Evolutionary conservation across 306 rosid species (phyloP), one percentile per base, ranked within the genome.

Genomic region (Sesbania bispinosa): DNA sequence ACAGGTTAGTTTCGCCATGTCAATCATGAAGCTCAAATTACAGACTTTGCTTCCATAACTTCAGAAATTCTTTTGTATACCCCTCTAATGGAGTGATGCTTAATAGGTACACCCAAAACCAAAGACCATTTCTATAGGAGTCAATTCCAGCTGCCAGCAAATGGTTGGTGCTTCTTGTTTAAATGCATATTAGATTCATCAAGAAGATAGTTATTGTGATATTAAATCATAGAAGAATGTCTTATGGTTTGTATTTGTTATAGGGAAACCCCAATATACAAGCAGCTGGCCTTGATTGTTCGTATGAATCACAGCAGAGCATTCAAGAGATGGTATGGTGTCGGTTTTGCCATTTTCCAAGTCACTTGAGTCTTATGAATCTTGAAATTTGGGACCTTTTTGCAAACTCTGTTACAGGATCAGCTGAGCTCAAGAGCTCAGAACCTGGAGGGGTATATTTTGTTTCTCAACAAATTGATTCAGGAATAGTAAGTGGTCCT

Each of bases 241-340:
- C 36, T 53, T n/a, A 55, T 55, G 51, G 38, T 54, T 26, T 75
- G 50, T 55, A 14, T 32, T 53, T 60, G 33, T 42, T 66, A 60
- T 54, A 75, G 79, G 79, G 8, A 54, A 75, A 64, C 47, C 41
- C 68, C 19, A 50, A 69, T 43, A 32, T 88, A 78, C 79, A 89
- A 81, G 74, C 88, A 27, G 82, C 75, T 53, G 79, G 81, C 48
- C 80, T 85, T 19, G 93, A 81, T 83, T 82, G 88, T 74, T 84
- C 84, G 46, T 84, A 80, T 80, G 81, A 85, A 55, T 74, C 89
- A 75, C 93, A 86, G 50, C 93, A 71, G 69, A 45, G 70, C 62
- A 82, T 84, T 81, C 88, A 77, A 77, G 91, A 89, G 81, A 84
- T 86, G 96, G 96, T 88, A 88, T 36, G 76, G 36, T 39, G 10